Conservation (phyloP, 768 basidiomycete species). For the Pulveroboletus frians region DNA sequence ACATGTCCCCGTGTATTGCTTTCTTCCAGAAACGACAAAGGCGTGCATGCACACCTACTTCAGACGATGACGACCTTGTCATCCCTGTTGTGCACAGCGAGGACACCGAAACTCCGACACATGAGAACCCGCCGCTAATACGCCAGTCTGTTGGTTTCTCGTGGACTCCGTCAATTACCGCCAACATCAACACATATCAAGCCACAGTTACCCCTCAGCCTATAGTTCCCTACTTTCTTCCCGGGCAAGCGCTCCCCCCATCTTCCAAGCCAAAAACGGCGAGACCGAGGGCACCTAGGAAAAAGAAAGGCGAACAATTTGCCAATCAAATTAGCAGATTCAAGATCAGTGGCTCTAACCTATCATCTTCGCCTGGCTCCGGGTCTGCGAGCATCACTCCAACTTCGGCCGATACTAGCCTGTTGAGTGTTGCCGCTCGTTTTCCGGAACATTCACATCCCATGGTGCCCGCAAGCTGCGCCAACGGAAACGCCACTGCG, state of each 20-base stretch:
- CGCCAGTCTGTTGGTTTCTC: conserved; percentile 56
- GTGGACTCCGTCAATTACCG: conserved; percentile 27
- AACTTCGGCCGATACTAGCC: conserved; percentile 14
- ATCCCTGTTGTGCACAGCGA: conserved; percentile 38
- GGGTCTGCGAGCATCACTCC: conserved; percentile 31
- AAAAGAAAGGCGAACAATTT: conserved; percentile 36
- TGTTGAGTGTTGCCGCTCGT: not conserved
- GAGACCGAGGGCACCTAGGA: conserved; percentile 24
- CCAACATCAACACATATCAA: conserved; percentile 29
- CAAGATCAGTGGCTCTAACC: conserved; percentile 32
- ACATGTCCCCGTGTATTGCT: not conserved
- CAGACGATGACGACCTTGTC: conserved; percentile 44
- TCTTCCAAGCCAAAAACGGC: conserved; percentile 24
- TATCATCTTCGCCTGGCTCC: conserved; percentile 28
- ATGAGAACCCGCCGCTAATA: conserved; percentile 44
- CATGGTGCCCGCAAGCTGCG: conserved; percentile 2
- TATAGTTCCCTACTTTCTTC: conserved; percentile 39
- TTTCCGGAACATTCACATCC: not conserved
- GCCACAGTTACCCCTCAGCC: conserved; percentile 22
- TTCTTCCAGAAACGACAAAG: conserved; percentile 35
- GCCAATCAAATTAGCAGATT: conserved; percentile 47
- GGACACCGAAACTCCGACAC: conserved; percentile 42
- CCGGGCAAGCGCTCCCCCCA: conserved; percentile 41
- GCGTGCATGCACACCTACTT: conserved; percentile 49
- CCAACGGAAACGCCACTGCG: conserved; percentile 4